Conservation (phyloP, 2,329 filamentous ascomycete species). For the Neofusicoccum umdonicola region DNA sequence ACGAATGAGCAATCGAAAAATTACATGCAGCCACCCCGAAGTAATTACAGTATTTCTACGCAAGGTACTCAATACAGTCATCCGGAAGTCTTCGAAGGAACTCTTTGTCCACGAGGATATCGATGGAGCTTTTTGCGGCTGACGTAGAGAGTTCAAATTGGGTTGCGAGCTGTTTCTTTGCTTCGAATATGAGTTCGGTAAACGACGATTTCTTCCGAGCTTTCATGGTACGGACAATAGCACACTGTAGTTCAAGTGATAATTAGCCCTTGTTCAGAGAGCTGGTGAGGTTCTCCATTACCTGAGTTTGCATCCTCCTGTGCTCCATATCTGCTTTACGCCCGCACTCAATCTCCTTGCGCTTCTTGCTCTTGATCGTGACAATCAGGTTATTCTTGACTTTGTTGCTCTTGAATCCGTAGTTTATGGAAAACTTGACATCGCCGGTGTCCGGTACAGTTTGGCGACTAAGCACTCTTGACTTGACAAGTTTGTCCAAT, state of each 20-base stretch:
- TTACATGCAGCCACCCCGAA: too few relatives aligned
- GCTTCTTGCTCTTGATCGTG: background rate
- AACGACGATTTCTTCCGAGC: background rate
- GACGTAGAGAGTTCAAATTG: background rate
- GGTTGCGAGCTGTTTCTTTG: background rate
- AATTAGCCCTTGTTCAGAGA: background rate
- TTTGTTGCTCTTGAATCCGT: background rate
- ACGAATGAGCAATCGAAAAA: too few relatives aligned
- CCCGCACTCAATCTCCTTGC: background rate
- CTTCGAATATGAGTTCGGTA: background rate
- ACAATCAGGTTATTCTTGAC: background rate
- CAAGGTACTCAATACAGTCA: background rate
- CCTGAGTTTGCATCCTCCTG: background rate
- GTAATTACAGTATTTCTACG: background rate
- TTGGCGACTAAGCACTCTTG: background rate
- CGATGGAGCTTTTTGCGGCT: background rate
- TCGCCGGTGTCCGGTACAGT: background rate
- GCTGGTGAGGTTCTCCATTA: background rate
- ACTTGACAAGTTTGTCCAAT: background rate
- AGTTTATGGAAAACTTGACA: background rate
- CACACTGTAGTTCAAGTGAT: background rate
- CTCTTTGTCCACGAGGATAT: background rate
- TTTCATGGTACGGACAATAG: background rate
- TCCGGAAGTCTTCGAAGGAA: background rate
- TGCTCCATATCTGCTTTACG: background rate